These are phyloP conservation scores for Thalassiosira mediterranea DNA, from an alignment of 352 stramenopile species.

Conservation along the genomic window DNA sequence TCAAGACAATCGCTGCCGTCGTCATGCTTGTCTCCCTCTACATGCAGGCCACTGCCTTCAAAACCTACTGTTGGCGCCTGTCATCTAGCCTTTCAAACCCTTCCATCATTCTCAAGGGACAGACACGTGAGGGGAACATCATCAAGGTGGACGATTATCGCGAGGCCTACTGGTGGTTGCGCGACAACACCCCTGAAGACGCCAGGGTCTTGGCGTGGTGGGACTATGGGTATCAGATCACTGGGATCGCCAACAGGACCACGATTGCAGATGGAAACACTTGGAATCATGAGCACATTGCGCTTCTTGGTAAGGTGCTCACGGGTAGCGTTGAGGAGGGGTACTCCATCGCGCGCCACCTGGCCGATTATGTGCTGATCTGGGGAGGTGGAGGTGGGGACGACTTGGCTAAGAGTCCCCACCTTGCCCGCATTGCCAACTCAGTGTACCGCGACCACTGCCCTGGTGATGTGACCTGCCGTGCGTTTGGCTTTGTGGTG, in stretches of 20 bases:
- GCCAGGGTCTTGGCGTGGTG: conserved; percentile 84
- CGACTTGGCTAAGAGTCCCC: conserved; percentile 85
- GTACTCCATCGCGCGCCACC: conserved; percentile 81
- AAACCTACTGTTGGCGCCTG: conserved; percentile 68
- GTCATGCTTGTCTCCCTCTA: conserved; percentile 44
- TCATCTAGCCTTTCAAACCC: conserved; percentile 69
- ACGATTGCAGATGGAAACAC: conserved; percentile 87
- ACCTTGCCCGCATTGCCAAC: conserved; percentile 81
- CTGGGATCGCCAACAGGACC: conserved; percentile 85
- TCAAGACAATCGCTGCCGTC: conserved; percentile 44
- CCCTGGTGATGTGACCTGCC: conserved; percentile 82
- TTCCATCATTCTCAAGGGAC: conserved; percentile 85
- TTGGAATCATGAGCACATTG: conserved; percentile 89
- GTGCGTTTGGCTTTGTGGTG: conserved; percentile 78
- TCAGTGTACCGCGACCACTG: conserved; percentile 64
- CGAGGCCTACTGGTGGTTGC: conserved; percentile 91
- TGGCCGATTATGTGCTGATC: conserved; percentile 86
- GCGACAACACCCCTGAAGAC: conserved; percentile 86
- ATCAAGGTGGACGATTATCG: conserved; percentile 95
- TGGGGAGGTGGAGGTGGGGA: conserved; percentile 84
- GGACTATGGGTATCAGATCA: conserved; percentile 89
- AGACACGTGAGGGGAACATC: conserved; percentile 62
- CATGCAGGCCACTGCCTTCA: conserved; percentile 55
- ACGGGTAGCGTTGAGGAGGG: conserved; percentile 79
- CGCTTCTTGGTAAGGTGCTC: conserved; percentile 78